Conservation (phyloP, 2,329 filamentous ascomycete genomes). For the Microdochium paspali region DNA sequence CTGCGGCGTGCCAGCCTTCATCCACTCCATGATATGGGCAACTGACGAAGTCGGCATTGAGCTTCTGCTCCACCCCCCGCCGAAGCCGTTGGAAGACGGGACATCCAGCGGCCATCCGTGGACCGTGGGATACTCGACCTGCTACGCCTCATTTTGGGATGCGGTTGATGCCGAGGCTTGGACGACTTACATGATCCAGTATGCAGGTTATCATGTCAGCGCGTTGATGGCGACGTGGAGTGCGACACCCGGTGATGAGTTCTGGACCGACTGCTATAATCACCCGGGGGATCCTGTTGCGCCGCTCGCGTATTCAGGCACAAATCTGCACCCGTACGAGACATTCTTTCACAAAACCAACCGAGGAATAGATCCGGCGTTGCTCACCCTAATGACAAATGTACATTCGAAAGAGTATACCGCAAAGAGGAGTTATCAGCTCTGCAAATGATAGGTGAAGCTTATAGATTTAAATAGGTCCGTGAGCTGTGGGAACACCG, state of each 20-base stretch:
- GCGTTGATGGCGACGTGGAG: constrained; percentile 16
- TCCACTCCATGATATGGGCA: constrained; percentile 27
- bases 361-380: constrained; percentile 15
- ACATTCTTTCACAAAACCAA: constrained; percentile 25
- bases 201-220: constrained; percentile 22
- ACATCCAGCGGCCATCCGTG: constrained; percentile 13
- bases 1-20: constrained; percentile 22
- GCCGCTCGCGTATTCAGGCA: constrained; percentile 19
- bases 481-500: too few relatives aligned
- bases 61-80: constrained; percentile 20
- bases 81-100: constrained; percentile 9
- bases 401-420: constrained; percentile 14
- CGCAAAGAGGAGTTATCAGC: constrained; percentile 15
- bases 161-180: constrained; percentile 22
- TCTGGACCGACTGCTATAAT: constrained; percentile 12
- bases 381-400: constrained; percentile 18
- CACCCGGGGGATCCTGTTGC: constrained; percentile 14
- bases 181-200: constrained; percentile 15
- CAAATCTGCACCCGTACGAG: constrained; percentile 26
- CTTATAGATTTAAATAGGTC: too few relatives aligned
- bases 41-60: constrained; percentile 27
- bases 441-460: constrained; percentile 4
- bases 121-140: constrained; percentile 17
- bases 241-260: constrained; percentile 13
- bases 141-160: constrained; percentile 15